Base-by-base conservation (phyloP, 2,329 filamentous ascomycete species). In the Chaetothyriales sp. region DNA sequence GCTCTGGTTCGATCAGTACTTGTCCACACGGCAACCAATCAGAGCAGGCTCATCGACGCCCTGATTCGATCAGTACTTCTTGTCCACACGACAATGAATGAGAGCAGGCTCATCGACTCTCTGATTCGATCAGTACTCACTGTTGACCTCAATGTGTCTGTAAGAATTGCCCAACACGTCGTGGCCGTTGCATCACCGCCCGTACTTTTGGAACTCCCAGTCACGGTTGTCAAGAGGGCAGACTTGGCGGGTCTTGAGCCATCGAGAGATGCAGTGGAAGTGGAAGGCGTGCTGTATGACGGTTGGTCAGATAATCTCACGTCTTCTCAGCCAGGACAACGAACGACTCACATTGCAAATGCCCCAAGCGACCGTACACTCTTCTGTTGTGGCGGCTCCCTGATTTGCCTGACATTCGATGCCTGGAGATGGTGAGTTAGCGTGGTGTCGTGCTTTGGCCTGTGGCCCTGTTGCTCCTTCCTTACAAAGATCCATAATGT, bases 181-280 rank as follows among this genome's bases (percentile, higher is more conserved):
- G 33, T 15, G 33, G 10, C 10, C 10, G 15, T 40, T 10, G 8
- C 13, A 40, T 66, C 73, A 84, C 64, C 81, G 78, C 59, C 92
- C 92, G 67, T 98, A 98, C 70, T 97, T 98, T 72, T 98, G 92
- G 76, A 97, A 98, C 68, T 98, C 92, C 92, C 92, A 98, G 70
- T 98, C 92, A 63, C 90, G 78, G 73, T 98, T 98, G 73, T 98
- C 92, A 45, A 98, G 76, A 15, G 92, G 92, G 67, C 92, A 98
- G 48, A 98, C 92, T 67, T 97, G 92, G 66, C 92, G 83, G n/a
- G 92, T 95, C 77, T 98, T 98, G 54, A 98, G 76, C 92, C 92
- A 98, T 71, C 92, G 81, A 10, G 92, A 97, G 66, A 98, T 98
- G 75, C 92, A 98, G 74, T 98, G 92, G 73, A 98, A 98, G 71